These are phyloP conservation scores for Cercospora sp. DNA, from an alignment of 2,329 filamentous ascomycete genomes.

Conservation along the genomic window DNA sequence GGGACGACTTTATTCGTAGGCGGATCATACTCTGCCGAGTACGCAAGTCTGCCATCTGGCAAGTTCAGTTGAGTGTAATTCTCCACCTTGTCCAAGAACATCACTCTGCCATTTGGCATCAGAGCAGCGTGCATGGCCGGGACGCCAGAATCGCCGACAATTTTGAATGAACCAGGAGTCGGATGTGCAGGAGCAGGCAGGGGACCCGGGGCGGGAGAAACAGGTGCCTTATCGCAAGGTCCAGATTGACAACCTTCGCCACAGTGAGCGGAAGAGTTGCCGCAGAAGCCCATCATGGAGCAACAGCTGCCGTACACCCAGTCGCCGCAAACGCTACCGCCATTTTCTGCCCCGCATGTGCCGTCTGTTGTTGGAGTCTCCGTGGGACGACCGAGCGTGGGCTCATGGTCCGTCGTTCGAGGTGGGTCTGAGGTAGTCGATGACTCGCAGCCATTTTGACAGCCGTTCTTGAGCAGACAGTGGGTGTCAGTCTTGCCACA, in stretches of 20 bases:
- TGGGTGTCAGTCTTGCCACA: conserved; percentile 39
- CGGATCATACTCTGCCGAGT: conserved; percentile 61
- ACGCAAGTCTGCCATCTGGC: conserved; percentile 57
- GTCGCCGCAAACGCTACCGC: conserved; percentile 52
- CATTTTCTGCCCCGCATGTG: conserved; percentile 54
- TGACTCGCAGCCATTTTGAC: conserved; percentile 43
- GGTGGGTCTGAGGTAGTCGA: conserved; percentile 22
- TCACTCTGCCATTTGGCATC: conserved; percentile 58
- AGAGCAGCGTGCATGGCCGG: conserved; percentile 63
- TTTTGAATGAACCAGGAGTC: conserved; percentile 49
- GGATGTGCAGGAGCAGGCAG: conserved; percentile 49
- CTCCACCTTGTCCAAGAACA: conserved; percentile 64
- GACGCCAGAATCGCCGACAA: conserved; percentile 60
- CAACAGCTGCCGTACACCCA: conserved; percentile 57
- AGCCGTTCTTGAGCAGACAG: conserved; percentile 38
- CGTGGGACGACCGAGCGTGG: conserved; percentile 33
- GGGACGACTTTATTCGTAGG: conserved; percentile 48
- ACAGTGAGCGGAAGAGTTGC: conserved; percentile 46
- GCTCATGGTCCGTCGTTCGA: conserved; percentile 26
- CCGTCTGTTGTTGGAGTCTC: conserved; percentile 52
- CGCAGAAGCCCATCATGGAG: conserved; percentile 59
- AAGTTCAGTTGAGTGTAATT: conserved; percentile 60
- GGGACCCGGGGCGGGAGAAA: conserved; percentile 43
- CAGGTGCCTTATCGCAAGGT: conserved; percentile 48
- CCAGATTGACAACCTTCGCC: conserved; percentile 59